Percentiles rank a stretch among this genome's conserved stretches.
Evolutionary conservation across 768 basidiomycete species (phyloP).

Genomic region (Rhizopogon vinicolor): DNA sequence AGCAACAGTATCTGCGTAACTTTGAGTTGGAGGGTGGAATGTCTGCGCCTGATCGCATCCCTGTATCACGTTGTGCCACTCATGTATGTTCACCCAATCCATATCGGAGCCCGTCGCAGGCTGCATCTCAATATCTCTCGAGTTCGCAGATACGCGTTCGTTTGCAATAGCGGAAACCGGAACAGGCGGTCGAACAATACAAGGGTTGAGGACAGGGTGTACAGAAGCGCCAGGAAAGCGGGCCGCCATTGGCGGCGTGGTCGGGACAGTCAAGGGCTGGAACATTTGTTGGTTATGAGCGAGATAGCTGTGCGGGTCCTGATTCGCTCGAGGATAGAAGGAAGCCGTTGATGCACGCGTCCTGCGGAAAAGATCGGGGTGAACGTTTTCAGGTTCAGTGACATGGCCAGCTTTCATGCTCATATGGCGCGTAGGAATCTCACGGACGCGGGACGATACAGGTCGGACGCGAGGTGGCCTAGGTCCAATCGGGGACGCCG

Average conservation of each 20-base stretch:
- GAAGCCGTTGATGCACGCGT: conserved; percentile 26
- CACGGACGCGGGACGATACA: conserved; percentile 22
- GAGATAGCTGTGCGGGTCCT: conserved; percentile 27
- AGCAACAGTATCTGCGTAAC: neutral
- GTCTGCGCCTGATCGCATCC: conserved; percentile 3
- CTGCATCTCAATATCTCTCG: conserved; percentile 21
- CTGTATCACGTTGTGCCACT: conserved; percentile 14
- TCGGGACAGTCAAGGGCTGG: conserved; percentile 24
- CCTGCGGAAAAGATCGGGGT: conserved; percentile 17
- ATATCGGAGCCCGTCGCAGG: conserved; percentile 40
- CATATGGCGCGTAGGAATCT: conserved; percentile 25
- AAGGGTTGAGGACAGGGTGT: conserved; percentile 11
- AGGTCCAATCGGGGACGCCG: conserved; percentile 49
- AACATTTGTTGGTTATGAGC: conserved; percentile 28
- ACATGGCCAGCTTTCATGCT: conserved; percentile 25
- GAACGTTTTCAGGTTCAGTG: conserved; percentile 8
- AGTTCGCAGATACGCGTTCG: neutral
- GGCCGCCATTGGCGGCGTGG: conserved; percentile 11
- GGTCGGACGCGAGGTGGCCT: conserved; percentile 32
- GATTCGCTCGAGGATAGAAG: conserved; percentile 16
- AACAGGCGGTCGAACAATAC: conserved; percentile 8
- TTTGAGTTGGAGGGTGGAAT: conserved; percentile 17
- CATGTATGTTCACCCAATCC: conserved; percentile 39
- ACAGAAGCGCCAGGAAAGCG: conserved; percentile 15
- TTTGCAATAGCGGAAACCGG: conserved; percentile 8